Evolutionary conservation across 306 rosid species (phyloP), one percentile per base, ranked within the genome.

Genomic region (Corylus heterophylla): DNA sequence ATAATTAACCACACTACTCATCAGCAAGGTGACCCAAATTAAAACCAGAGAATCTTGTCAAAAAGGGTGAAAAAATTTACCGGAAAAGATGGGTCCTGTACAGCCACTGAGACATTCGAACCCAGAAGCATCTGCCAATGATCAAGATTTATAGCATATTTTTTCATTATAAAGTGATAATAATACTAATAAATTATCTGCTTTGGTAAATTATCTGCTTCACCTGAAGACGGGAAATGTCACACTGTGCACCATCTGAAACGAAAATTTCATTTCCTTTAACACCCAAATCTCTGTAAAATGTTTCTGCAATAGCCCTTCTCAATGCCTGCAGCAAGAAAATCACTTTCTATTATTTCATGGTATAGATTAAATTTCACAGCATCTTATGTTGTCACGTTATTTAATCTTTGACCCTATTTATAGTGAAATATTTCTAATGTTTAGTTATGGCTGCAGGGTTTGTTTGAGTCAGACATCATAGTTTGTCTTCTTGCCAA

Each of bases 221-320:
- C 27, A 83, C 94, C 89, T 88, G 92, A 51, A 88, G 76, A 51
- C 94, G 92, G 56, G 92, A 86, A 77, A 90, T 88, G 76, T 90
- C 94, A 64, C 90, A 86, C 42, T 90, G 94, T 56, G 94, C 90
- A 35, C 94, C 94, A 80, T 90, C 92, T 12, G 94, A 90, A 49
- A 90, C 88, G 70, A 90, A 90, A 17, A 90, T 69, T 54, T 90
- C 94, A 47, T 88, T 69, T 22, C 76, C 86, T 54, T 81, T 77
- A 29, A 90, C 78, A 27, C 70, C 84, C 82, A 78, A 64, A 64
- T 75, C 77, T 64, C 39, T 71, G 83, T 90, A 90, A 14, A 88
- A 75, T 47, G 29, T 85, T 70, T 88, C 89, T 20, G 88, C 90
- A 73, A 90, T 88, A 69, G 88, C 89, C 74, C 8, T 79, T 64